These are phyloP conservation scores for Rhizomucor pusillus DNA, from an alignment of 371 early-diverging fungal genomes.

Conservation along the genomic window DNA sequence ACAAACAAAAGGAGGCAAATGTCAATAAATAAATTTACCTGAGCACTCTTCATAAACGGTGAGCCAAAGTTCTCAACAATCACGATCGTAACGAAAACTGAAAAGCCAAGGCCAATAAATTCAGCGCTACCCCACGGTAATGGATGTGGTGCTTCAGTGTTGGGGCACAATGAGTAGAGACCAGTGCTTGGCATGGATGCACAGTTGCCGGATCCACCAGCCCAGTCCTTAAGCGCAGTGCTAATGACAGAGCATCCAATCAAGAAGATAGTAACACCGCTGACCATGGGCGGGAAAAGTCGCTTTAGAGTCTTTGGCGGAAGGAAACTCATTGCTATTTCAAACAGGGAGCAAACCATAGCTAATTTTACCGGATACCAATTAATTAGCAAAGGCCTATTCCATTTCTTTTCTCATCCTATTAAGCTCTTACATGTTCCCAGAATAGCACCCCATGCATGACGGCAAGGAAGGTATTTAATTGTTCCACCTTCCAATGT, in stretches of 20 bases:
- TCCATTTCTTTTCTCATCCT: background rate
- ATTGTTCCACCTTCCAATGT: conserved; percentile 41
- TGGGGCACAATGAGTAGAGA: conserved; percentile 55
- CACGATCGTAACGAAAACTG: conserved; percentile 59
- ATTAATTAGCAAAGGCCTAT: background rate
- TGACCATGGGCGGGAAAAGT: conserved; percentile 61
- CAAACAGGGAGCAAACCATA: conserved; percentile 54
- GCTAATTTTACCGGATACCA: conserved; percentile 9
- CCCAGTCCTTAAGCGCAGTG: conserved; percentile 57
- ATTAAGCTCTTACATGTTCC: conserved; percentile 46
- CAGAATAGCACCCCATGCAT: conserved; percentile 59
- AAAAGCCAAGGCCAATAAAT: conserved; percentile 61
- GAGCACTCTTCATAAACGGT: conserved; percentile 63
- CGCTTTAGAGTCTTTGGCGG: conserved; percentile 55
- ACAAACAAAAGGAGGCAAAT: too few species aligned
- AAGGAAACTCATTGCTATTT: conserved; percentile 52
- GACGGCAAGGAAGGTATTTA: conserved; percentile 47
- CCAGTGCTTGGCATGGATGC: conserved; percentile 45
- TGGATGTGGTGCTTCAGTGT: conserved; percentile 51
- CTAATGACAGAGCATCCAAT: conserved; percentile 58
- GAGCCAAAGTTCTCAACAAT: conserved; percentile 65
- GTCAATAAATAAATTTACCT: conserved; percentile 3
- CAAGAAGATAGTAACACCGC: conserved; percentile 56
- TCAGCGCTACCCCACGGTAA: conserved; percentile 63
- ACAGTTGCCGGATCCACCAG: conserved; percentile 50